These are phyloP conservation scores for Elaeagnus macrophylla DNA, from an alignment of 306 rosid genomes.

Conservation along the genomic window DNA sequence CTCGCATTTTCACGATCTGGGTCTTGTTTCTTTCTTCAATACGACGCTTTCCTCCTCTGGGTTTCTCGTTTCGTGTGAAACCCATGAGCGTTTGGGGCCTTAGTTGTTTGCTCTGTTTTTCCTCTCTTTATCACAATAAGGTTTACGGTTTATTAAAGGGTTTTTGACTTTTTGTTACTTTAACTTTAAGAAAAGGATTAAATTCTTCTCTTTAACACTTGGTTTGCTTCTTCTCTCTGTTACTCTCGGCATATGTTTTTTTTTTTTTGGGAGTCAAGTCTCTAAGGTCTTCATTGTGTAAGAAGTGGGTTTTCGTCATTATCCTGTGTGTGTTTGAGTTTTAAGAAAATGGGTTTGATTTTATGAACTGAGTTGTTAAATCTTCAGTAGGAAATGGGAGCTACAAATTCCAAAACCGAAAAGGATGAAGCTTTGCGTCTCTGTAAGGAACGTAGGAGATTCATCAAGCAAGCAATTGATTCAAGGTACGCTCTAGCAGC, in stretches of 20 bases:
- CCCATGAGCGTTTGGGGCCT: conserved; percentile 16
- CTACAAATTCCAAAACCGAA: conserved; percentile 57
- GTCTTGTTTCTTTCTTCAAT: conserved; percentile 20
- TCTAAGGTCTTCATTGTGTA: neutral
- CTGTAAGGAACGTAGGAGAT: conserved; percentile 68
- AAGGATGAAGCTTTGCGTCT: conserved; percentile 69
- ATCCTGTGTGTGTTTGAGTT: neutral
- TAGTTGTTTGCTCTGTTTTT: conserved; percentile 17
- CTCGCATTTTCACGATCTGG: conserved; percentile 14
- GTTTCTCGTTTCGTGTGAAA: conserved; percentile 7
- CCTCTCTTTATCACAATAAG: conserved; percentile 13
- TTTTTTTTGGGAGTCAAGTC: neutral
- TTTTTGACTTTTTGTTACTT: neutral
- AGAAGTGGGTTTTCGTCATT: conserved; percentile 3
- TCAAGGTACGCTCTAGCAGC: conserved; percentile 84
- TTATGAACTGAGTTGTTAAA: conserved; percentile 19
- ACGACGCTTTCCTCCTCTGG: conserved; percentile 17
- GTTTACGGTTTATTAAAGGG: conserved; percentile 16
- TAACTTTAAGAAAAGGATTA: neutral
- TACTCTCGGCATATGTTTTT: neutral
- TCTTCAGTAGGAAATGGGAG: conserved; percentile 51
- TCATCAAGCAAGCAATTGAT: conserved; percentile 74
- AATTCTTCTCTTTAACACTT: neutral
- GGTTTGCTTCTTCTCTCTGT: neutral
- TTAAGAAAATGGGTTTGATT: conserved; percentile 16